Base-by-base conservation (phyloP, 805 yeast species). In the Cyberlindnera misumaiensis region DNA sequence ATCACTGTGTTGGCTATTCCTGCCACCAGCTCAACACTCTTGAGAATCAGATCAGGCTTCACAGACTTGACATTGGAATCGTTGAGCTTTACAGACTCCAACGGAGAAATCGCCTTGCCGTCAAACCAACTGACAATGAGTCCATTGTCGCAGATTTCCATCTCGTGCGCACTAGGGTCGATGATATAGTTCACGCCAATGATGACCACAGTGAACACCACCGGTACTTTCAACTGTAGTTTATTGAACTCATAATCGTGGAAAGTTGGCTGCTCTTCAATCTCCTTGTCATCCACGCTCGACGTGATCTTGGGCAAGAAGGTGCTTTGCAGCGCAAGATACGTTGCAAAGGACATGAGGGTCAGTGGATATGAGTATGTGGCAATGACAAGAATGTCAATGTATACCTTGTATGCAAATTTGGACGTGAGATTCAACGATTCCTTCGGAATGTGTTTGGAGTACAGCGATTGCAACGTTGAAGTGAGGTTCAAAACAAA, bases 101-200 rank as follows among this genome's bases (percentile, higher is more conserved):
- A 65, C 1, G 97, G 96, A 0, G 95, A 72, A 10, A 79, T 73
- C 1, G 85, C 74, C 41, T 69, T 66, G n/a, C 77, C 78, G 41
- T 78, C 64, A 40, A 74, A 73, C 77, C 82, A 90, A 26, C 89
- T 80, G 3, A 85, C 56, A 34, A 88, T 65, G 15, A 90, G 46
- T 1, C 96, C 96, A 42, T 84, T 81, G 47, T 90, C 96, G 42
- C 88, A 70, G 3, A 89, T 95, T 44, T 79, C 84, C 56, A 85
- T 89, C 59, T 90, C 98, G 42, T 81, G 84, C n/a, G 75, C 64
- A 1, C 94, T 80, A 0, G 98, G 97, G 55, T 90, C 98, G 18
- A 89, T 66, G 17, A 87, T 60, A 9, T 80, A 71, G 36, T 72
- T 65, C 11, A 65, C 53, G 2, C 90, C 95, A 1, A 86, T 75